Base-by-base conservation (phyloP, 2,329 filamentous ascomycete genomes). In the Diplocarpon rosae region DNA sequence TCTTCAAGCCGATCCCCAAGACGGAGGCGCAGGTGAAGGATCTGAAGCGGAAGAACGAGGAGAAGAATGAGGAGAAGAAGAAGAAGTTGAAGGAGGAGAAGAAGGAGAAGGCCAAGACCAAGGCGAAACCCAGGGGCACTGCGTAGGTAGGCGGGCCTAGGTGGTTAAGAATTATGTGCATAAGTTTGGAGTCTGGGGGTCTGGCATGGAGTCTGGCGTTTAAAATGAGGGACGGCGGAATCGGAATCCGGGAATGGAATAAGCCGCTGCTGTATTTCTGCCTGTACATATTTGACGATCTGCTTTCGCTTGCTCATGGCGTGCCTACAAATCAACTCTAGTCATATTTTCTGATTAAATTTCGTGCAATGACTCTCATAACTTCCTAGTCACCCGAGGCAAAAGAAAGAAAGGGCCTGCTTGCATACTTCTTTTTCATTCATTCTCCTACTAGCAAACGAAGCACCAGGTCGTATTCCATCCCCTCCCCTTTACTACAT, bases 51-150 rank as follows among this genome's bases (percentile, higher is more conserved):
- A 98, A 96, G 71, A 75, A 92, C 31, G 90, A 96, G 42, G 85
- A 89, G 67, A 93, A 93, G 70, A 72, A 86, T 28, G 88, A 89
- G 57, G 84, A 88, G 56, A 88, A 87, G 66, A 95, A 90, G 71
- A 96, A 96, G 75, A 93, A 89, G 69, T 73, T 83, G 55, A 98
- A 95, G 75, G 79, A 85, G 51, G 87, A 93, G 46, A 89, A 90
- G 59, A 95, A 95, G 71, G 86, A 89, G 53, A 98, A 96, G 76
- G 89, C 89, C 54, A 85, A 85, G 52, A 76, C 79, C 16, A 98
- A 95, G 69, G 73, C 83, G 5, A 95, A 90, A 69, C 89, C 90
- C 12, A 78, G 85, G 51, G 59, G 59, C 31, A 54, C 52, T 37
- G 56, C 55, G 35, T 61, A 45, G 51, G 33, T 31, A 16, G 29